Evolutionary conservation across 192 early-diverging fungal species (phyloP).

Genomic region (Gamsiella multidivaricata): DNA sequence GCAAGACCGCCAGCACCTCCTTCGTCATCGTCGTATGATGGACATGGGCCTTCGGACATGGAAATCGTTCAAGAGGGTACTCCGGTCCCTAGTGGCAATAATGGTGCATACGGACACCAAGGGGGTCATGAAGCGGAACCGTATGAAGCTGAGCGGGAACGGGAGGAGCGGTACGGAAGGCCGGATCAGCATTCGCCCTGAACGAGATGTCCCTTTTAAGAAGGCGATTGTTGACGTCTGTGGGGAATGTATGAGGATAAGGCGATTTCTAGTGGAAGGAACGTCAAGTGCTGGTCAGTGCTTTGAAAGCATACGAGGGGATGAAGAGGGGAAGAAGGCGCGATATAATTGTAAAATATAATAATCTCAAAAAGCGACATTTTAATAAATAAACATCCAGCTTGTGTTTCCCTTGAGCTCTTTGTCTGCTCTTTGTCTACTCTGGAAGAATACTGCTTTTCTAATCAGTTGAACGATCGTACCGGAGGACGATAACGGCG

Average conservation of each 20-base stretch:
- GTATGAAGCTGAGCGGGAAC: slow-evolving; percentile 2
- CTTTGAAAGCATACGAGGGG: neutral
- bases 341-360: slow-evolving; percentile 2
- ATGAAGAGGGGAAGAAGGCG: neutral
- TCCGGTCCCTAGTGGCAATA: neutral
- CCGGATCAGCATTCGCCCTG: neutral
- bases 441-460: too few relatives aligned
- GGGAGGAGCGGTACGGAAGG: neutral
- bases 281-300: neutral
- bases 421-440: too few relatives aligned
- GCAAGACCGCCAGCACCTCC: too few relatives aligned
- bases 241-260: neutral
- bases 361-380: too few relatives aligned
- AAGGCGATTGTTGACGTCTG: neutral
- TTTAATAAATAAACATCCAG: too few relatives aligned
- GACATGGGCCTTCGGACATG: slow-evolving; percentile 23
- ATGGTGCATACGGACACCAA: neutral
- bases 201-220: neutral
- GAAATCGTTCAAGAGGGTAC: slow-evolving; percentile 22
- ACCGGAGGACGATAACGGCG: too few relatives aligned
- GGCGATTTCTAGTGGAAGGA: neutral
- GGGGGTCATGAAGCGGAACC: neutral
- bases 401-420: too few relatives aligned
- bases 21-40: neutral
- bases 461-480: too few relatives aligned